These are phyloP conservation scores for Coemansia sp. DNA, from an alignment of 192 early-diverging fungal genomes.

Conservation along the genomic window DNA sequence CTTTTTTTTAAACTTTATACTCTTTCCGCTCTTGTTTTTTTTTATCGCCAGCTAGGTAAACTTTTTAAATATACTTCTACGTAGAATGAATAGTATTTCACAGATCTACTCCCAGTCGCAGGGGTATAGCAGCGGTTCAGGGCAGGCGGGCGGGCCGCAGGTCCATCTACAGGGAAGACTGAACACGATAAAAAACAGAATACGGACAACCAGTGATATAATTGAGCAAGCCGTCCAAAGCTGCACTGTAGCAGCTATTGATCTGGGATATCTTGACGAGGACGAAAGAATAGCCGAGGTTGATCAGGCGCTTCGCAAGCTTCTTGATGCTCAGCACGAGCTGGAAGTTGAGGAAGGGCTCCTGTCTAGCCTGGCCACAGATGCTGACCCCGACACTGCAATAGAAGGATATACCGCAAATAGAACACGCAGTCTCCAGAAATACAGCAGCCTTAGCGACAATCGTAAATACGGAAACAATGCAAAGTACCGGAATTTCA, in stretches of 20 bases:
- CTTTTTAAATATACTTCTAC: background rate
- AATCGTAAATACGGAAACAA: slow-evolving; percentile 21
- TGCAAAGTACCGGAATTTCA: slow-evolving; percentile 26
- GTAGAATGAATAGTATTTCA: slow-evolving; percentile 6
- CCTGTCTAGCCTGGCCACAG: slow-evolving; percentile 9
- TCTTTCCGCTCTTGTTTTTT: background rate
- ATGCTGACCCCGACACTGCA: slow-evolving; percentile 5
- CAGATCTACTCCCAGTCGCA: slow-evolving; percentile 12
- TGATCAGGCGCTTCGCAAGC: slow-evolving; percentile 24
- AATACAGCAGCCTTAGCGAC: slow-evolving; percentile 20
- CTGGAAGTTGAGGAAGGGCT: slow-evolving; percentile 22
- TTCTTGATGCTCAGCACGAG: slow-evolving; percentile 30
- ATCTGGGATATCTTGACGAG: slow-evolving; percentile 30
- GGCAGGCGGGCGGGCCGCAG: slow-evolving; percentile 10
- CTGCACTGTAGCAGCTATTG: slow-evolving; percentile 26
- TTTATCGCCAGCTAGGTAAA: background rate
- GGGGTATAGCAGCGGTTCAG: background rate
- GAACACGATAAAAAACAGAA: slow-evolving; percentile 10
- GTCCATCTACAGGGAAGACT: slow-evolving; percentile 18
- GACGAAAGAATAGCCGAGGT: slow-evolving; percentile 8
- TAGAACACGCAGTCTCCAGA: slow-evolving; percentile 4
- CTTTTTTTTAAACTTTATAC: background rate
- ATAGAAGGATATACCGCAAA: slow-evolving; percentile 10
- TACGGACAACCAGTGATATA: slow-evolving; percentile 15
- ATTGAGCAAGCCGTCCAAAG: slow-evolving; percentile 19